Base-by-base conservation (phyloP, 75 land plant species). In the Sequoiadendron giganteum region DNA sequence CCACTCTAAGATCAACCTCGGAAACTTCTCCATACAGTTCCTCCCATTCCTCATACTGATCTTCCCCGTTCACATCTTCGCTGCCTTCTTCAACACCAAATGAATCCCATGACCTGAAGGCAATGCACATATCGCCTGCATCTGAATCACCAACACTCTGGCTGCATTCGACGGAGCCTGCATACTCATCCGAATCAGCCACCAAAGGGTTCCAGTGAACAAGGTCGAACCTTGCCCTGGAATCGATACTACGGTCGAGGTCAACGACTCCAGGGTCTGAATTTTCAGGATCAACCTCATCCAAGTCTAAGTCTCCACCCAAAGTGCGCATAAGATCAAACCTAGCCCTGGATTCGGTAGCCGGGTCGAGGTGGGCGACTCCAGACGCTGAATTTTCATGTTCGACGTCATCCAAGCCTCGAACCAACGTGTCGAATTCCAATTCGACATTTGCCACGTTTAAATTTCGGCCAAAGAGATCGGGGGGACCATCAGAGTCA, bases 31-130 rank as follows among this genome's bases (percentile, higher is more conserved):
- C 30, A 43, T 43, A 47, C n/a, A 82, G 32, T 15, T 82, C 84
- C 49, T 82, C 84, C 84, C 84, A 82, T n/a, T 82, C 49, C 25
- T 82, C 84, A 25, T 73, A 34, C 1, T 73, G 70, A 65, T 65
- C 70, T 25, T 65, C 70, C 70, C n/a, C 70, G 3, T 21, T 25
- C 40, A 19, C 49, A 47, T 82, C 84, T 3, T 82, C 84, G 28
- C 25, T 21, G 28, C 42, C 49, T 82, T 82, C 84, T 82, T 82
- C 84, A 9, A 82, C 48, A 1, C 30, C 84, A 21, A 47, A 47
- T 3, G 84, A 82, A 82, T 82, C 84, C 84, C 84, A 82, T 40
- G 84, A 43, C 30, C 30, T 82, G 47, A 43, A 82, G 34, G 52
- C 84, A 21, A 47, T 43, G 32, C 47, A 43, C 84, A 47, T 34